Conservation (phyloP, 1,284 basidiomycete genomes). For the Ustilago curta region DNA sequence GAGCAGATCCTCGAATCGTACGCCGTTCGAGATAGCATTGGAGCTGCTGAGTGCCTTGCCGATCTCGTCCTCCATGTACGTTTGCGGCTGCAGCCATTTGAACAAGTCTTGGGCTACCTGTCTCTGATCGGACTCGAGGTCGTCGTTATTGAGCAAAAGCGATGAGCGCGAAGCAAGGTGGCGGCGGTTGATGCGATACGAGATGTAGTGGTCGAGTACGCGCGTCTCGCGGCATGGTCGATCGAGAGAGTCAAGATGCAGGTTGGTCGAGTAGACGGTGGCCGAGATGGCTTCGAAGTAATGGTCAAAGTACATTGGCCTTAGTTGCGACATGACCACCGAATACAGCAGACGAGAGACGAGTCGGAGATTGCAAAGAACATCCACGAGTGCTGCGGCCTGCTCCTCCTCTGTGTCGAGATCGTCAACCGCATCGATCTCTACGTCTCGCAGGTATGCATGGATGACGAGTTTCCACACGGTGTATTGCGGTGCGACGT, state of each 20-base stretch:
- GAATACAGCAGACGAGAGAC: constrained; percentile 40
- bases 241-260: constrained; percentile 10
- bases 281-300: constrained; percentile 30
- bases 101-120: constrained; percentile 47
- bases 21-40: constrained; percentile 6
- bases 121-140: constrained; percentile 35
- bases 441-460: constrained; percentile 1
- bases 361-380: constrained; percentile 34
- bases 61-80: constrained; percentile 45
- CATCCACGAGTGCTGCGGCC: constrained; percentile 17
- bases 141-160: constrained; percentile 44
- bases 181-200: constrained; percentile 35
- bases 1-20: constrained; percentile 29
- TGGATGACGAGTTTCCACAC: constrained; percentile 34
- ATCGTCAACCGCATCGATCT: background rate
- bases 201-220: constrained; percentile 49
- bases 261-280: constrained; percentile 37
- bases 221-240: constrained; percentile 32
- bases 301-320: constrained; percentile 27
- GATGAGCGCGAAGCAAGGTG: constrained; percentile 21
- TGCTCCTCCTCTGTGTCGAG: constrained; percentile 29
- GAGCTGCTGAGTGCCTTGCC: constrained; percentile 17
- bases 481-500: constrained; percentile 26
- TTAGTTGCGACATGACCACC: constrained; percentile 33
- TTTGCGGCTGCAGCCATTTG: constrained; percentile 49